A percentile compares a stretch with the other conserved stretches of the same genome.
phyloP scores from a whole-genome alignment of 352 stramenopile species.

The Globisporangium camurandrum region DNA sequence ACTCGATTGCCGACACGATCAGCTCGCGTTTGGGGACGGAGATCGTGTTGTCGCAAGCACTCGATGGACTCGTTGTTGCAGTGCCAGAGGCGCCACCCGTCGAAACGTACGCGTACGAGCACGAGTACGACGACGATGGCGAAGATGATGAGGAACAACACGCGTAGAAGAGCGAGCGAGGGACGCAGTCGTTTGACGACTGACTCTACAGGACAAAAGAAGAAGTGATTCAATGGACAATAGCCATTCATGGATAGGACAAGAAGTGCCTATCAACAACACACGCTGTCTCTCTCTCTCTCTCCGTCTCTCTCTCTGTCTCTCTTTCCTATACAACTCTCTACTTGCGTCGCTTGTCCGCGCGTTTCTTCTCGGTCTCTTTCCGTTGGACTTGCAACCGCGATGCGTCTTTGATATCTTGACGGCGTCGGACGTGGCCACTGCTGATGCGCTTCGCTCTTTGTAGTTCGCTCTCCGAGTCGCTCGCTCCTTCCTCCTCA shows the following conservation, averaged over 20 bases:
- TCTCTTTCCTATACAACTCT: neutral
- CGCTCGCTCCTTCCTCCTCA: constrained; percentile 13
- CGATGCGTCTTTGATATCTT: constrained; percentile 60
- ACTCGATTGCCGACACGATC: neutral
- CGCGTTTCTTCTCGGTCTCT: constrained; percentile 31
- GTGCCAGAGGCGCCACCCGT: constrained; percentile 79
- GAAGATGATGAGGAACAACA: constrained; percentile 38
- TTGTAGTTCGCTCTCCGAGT: constrained; percentile 18
- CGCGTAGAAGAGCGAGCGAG: too few species aligned
- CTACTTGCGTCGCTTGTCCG: constrained; percentile 29
- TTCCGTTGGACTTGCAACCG: constrained; percentile 62
- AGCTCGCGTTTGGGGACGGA: constrained; percentile 82
- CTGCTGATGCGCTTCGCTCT: constrained; percentile 3
- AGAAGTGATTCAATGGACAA: neutral
- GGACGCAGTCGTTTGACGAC: too few species aligned
- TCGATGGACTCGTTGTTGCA: constrained; percentile 83
- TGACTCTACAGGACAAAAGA: neutral
- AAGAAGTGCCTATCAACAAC: neutral
- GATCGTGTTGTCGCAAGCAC: constrained; percentile 80
- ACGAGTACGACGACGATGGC: constrained; percentile 83
- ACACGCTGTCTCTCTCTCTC: neutral
- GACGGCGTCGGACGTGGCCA: constrained; percentile 32
- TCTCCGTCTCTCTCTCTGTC: neutral
- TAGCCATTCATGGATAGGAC: too few species aligned
- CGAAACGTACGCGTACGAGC: constrained; percentile 78